Evolutionary conservation across 2,329 filamentous ascomycete species (phyloP).

Genomic region (Dendryphion nanum): DNA sequence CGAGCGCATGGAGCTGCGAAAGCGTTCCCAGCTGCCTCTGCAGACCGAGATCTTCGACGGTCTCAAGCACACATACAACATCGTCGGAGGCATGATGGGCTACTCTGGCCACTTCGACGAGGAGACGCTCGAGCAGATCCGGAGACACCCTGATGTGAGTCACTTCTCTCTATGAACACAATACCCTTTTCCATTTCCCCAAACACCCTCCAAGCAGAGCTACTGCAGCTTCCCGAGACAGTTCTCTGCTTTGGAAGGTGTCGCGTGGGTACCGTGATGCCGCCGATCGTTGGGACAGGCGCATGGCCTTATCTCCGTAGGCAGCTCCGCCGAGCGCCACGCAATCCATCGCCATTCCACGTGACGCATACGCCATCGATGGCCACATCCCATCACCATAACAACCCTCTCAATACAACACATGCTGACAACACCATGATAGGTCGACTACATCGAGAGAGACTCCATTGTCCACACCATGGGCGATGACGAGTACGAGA

Average conservation of each 20-base stretch:
- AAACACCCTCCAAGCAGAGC: too few species aligned
- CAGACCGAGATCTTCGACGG: constrained; percentile 72
- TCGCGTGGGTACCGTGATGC: constrained; percentile 1
- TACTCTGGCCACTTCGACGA: constrained; percentile 98
- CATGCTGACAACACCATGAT: constrained; percentile 22
- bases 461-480: constrained; percentile 90
- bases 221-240: neutral
- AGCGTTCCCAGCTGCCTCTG: constrained; percentile 74
- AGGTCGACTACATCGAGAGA: constrained; percentile 97
- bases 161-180: too few species aligned
- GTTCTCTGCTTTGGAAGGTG: too few species aligned
- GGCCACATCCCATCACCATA: constrained; percentile 15
- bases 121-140: constrained; percentile 86
- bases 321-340: constrained; percentile 20
- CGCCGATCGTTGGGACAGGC: constrained; percentile 4
- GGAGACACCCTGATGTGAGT: constrained; percentile 95
- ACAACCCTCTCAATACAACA: constrained; percentile 15
- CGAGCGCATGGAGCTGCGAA: constrained; percentile 81
- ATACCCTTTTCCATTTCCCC: too few species aligned
- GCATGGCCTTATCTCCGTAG: constrained; percentile 26
- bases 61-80: constrained; percentile 95
- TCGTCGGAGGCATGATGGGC: constrained; percentile 78
- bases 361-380: too few species aligned
- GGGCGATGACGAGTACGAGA: constrained; percentile 50
- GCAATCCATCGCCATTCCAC: constrained; percentile 26